A percentile compares a stretch with the other conserved stretches of the same genome.
Evolutionary conservation across 441 rosid genomes (phyloP).

Genomic region (Flueggea neowawraea): DNA sequence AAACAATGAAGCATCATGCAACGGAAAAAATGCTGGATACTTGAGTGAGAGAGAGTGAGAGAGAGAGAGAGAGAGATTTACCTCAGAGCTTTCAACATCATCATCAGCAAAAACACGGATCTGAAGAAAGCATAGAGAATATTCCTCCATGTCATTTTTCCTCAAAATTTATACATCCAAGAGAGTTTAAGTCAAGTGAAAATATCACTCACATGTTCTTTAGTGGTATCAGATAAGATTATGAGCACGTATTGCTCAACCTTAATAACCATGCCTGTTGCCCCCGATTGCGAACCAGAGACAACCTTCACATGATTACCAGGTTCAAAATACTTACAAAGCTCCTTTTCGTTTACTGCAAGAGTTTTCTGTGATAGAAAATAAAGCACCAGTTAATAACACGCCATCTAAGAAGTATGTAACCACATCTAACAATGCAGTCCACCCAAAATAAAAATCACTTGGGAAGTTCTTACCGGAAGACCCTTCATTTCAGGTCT

Average conservation of each 20-base stretch:
- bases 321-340: conserved; percentile 95
- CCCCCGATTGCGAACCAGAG: conserved; percentile 91
- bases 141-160: background rate
- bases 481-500: conserved; percentile 93
- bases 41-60: too few relatives aligned
- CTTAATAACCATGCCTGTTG: conserved; percentile 98
- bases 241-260: conserved; percentile 97
- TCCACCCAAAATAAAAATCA: background rate
- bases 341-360: conserved; percentile 84
- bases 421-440: background rate
- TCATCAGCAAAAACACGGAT: conserved; percentile 94
- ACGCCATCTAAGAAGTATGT: background rate
- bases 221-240: conserved; percentile 89
- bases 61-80: conserved; percentile 25
- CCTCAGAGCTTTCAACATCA: conserved; percentile 98
- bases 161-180: background rate
- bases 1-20: too few relatives aligned
- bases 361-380: conserved; percentile 66
- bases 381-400: conserved; percentile 13
- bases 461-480: conserved; percentile 57
- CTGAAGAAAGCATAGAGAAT: conserved; percentile 31
- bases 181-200: background rate
- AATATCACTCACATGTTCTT: conserved; percentile 76
- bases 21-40: too few relatives aligned
- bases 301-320: conserved; percentile 99